Percentiles rank a stretch among this genome's conserved stretches.
These are phyloP conservation scores for Epichloe bromicola DNA, from an alignment of 2,329 filamentous ascomycete genomes.

Conservation along the genomic window DNA sequence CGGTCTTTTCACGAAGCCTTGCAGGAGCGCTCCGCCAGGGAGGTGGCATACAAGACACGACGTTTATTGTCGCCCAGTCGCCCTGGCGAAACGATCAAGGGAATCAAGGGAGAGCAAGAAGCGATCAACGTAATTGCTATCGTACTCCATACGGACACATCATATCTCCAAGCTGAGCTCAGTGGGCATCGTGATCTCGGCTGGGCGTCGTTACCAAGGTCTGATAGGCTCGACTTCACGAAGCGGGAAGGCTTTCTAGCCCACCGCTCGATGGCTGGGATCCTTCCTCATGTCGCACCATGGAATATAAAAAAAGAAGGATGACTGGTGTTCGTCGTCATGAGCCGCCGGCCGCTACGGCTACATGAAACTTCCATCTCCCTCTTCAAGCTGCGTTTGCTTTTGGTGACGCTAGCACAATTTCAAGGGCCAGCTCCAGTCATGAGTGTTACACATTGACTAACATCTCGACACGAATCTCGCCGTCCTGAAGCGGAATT, in stretches of 20 bases:
- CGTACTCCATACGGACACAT: not conserved
- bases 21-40: not conserved
- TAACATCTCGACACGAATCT: not conserved
- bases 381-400: not conserved
- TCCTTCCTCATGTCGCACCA: too few species aligned
- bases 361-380: not conserved
- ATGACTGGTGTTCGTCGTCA: not conserved
- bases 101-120: not conserved
- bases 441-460: not conserved
- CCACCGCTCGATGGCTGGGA: too few species aligned
- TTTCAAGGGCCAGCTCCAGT: not conserved
- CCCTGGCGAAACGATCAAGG: not conserved
- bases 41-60: not conserved
- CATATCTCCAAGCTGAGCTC: not conserved
- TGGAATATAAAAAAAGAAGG: not conserved
- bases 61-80: not conserved
- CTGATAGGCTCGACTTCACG: too few species aligned
- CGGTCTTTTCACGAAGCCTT: not conserved
- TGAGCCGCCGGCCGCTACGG: not conserved
- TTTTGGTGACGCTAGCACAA: not conserved
- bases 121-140: not conserved
- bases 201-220: not conserved
- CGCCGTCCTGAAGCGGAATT: not conserved
- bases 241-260: too few species aligned
- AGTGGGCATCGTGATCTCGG: not conserved